Evolutionary conservation across 805 yeast genomes (phyloP).

Genomic region (Scheffersomyces amazonensis): DNA sequence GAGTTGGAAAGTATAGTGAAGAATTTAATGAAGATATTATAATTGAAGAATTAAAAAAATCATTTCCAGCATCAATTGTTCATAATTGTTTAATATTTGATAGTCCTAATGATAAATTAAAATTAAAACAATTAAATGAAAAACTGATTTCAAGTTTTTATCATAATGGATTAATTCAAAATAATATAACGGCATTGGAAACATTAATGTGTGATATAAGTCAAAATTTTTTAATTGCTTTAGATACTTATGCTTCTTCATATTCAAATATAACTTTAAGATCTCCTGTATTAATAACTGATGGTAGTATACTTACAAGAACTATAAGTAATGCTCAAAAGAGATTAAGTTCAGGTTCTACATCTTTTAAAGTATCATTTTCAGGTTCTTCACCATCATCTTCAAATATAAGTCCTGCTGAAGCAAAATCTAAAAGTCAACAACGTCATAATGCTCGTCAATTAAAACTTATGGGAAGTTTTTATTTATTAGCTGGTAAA

Average conservation of each 20-base stretch:
- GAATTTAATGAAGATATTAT: constrained; percentile 4
- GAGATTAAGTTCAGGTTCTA: constrained; percentile 38
- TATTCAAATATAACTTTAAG: constrained; percentile 77
- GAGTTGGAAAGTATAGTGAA: constrained; percentile 32
- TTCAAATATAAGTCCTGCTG: constrained; percentile 10
- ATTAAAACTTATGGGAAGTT: constrained; percentile 69
- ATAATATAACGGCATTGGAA: constrained; percentile 39
- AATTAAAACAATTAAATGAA: constrained; percentile 6
- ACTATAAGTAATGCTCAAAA: constrained; percentile 42
- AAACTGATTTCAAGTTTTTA: constrained; percentile 17
- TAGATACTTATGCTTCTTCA: constrained; percentile 69
- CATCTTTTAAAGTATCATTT: constrained; percentile 33
- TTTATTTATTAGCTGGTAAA: constrained; percentile 79
- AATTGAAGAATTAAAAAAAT: constrained; percentile 30
- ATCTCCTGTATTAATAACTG: constrained; percentile 70
- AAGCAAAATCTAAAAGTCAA: constrained; percentile 31
- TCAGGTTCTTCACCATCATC: constrained; percentile 8
- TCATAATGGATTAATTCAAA: constrained; percentile 23
- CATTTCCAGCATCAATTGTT: constrained; percentile 51
- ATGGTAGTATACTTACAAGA: constrained; percentile 42
- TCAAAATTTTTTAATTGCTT: constrained; percentile 54
- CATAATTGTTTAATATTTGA: constrained; percentile 57
- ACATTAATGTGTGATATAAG: constrained; percentile 74
- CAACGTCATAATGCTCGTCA: constrained; percentile 67
- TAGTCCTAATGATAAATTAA: constrained; percentile 24